phyloP scores from a whole-genome alignment of 805 yeast genomes.

The Myxozyma lipomycoides region DNA sequence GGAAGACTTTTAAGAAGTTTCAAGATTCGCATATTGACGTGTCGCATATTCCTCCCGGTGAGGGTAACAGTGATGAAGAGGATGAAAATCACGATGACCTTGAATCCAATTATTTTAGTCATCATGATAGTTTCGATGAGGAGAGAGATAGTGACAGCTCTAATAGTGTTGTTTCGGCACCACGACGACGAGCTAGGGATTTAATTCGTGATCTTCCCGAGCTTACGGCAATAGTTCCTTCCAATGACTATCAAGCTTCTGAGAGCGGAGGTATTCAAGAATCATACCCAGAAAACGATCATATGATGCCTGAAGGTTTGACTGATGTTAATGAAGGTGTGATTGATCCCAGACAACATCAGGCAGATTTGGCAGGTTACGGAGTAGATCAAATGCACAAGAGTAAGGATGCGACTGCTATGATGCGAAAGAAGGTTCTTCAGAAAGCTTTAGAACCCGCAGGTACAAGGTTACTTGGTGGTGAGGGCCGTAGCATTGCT shows the following conservation, averaged over 20 bases:
- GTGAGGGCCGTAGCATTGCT: conserved; percentile 10
- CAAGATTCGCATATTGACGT: conserved; percentile 3
- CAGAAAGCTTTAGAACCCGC: background rate
- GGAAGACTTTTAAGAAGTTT: conserved; percentile 12
- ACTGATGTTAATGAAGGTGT: background rate
- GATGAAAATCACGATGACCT: conserved; percentile 9
- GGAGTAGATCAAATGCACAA: conserved; percentile 22
- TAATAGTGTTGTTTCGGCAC: conserved; percentile 4
- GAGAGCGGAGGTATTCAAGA: background rate
- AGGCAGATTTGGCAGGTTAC: conserved; percentile 18
- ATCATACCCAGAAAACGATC: background rate
- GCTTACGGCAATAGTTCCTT: background rate
- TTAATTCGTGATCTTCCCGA: background rate
- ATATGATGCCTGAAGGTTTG: background rate
- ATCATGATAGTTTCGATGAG: conserved; percentile 5
- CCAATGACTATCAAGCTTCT: background rate
- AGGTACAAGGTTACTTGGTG: background rate
- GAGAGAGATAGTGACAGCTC: conserved; percentile 1
- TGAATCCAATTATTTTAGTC: background rate
- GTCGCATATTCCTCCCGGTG: background rate
- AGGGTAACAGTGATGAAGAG: conserved; percentile 7
- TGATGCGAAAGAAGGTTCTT: conserved; percentile 12
- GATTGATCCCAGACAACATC: background rate
- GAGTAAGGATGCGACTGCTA: conserved; percentile 12
- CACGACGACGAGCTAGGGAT: background rate